Conservation (phyloP, 1,284 basidiomycete species). For the Tilletiopsis washingtonensis region DNA sequence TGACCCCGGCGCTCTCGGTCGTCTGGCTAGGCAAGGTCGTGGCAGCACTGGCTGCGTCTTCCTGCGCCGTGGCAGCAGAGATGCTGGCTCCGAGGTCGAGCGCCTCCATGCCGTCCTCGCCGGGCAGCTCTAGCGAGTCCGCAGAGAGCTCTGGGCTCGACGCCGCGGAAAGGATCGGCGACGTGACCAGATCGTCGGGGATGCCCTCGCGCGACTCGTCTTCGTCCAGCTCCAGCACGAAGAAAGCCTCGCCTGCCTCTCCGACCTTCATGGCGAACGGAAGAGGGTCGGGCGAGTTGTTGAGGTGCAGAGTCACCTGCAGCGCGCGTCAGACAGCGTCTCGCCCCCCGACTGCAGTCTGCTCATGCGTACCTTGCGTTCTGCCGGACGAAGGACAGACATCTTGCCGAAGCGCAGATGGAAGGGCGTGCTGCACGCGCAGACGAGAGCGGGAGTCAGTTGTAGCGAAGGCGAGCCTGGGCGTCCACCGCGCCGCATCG, state of each 20-base stretch:
- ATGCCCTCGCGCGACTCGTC: conserved; percentile 59
- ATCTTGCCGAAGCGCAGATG: conserved; percentile 98
- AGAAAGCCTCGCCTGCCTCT: conserved; percentile 97
- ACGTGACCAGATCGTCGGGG: conserved; percentile 86
- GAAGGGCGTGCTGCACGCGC: conserved; percentile 80
- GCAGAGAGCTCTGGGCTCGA: conserved; percentile 25
- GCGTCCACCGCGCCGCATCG: no score
- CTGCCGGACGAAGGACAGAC: conserved; percentile 84
- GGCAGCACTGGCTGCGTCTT: neutral
- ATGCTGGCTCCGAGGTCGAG: conserved; percentile 20
- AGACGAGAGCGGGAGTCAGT: no score
- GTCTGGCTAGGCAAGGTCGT: neutral
- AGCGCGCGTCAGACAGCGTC: no score
- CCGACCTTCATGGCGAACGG: conserved; percentile 98
- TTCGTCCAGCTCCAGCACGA: conserved; percentile 86
- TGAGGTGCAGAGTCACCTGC: conserved; percentile 32
- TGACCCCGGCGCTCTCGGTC: neutral
- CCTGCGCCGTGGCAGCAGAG: neutral
- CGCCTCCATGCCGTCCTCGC: conserved; percentile 18
- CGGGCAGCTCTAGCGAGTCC: neutral
- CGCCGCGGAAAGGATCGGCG: conserved; percentile 55
- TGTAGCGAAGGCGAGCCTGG: no score
- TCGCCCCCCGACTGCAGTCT: no score
- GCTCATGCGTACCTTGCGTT: conserved; percentile 73
- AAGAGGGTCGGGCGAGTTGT: conserved; percentile 53